Percentiles rank a stretch among this genome's conserved stretches.
Conservation (phyloP, 2,329 filamentous ascomycete species). For the Thelonectria blattea region DNA sequence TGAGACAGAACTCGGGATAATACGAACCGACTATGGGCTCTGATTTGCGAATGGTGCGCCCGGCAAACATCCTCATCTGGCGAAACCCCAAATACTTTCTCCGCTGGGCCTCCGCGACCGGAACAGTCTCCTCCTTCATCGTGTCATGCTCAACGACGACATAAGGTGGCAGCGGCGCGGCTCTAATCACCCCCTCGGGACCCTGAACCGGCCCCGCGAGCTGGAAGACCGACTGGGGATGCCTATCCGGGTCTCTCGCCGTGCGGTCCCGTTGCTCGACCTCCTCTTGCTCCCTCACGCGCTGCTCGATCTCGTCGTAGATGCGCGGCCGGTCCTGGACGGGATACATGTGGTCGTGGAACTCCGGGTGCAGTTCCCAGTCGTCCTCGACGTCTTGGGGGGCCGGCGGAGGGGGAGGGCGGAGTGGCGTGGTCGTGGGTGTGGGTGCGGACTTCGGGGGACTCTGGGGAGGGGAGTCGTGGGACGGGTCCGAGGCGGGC, state of each 20-base stretch:
- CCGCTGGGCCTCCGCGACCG: background rate
- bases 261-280: no score
- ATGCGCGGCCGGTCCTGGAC: background rate
- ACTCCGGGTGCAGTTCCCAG: background rate
- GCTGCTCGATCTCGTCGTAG: background rate
- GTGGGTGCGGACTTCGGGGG: no score
- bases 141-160: background rate
- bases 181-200: background rate
- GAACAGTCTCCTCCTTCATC: no score
- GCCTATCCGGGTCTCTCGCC: no score
- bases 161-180: background rate
- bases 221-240: background rate
- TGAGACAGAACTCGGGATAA: background rate
- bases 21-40: slow-evolving; percentile 3
- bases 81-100: background rate
- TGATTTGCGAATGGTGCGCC: background rate
- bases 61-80: background rate
- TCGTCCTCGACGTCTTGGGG: background rate
- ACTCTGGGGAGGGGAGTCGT: no score
- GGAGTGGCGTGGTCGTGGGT: no score
- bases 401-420: no score
- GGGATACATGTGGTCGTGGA: background rate
- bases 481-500: no score
- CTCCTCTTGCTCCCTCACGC: background rate
- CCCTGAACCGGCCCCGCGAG: background rate